Evolutionary conservation across 192 early-diverging fungal species (phyloP).

Genomic region (Coemansia sp.): DNA sequence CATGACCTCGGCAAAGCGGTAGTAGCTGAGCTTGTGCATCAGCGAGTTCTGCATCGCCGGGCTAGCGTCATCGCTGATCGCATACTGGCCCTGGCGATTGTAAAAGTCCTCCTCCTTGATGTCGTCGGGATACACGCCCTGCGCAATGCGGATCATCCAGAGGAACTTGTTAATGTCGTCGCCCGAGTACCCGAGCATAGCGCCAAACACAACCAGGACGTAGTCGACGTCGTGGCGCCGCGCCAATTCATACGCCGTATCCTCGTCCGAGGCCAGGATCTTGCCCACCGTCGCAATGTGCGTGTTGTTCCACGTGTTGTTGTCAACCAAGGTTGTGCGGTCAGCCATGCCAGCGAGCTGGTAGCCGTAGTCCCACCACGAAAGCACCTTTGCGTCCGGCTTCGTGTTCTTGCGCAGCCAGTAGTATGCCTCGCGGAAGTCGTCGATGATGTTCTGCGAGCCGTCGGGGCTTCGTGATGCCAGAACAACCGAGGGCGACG

Average conservation of each 20-base stretch:
- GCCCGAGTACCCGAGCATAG: constrained; percentile 95
- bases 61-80: constrained; percentile 88
- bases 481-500: constrained; percentile 97
- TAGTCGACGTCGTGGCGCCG: constrained; percentile 95
- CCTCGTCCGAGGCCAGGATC: constrained; percentile 90
- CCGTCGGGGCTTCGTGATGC: constrained; percentile 88
- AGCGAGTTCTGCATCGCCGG: constrained; percentile 88
- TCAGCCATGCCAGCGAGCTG: constrained; percentile 99
- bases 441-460: constrained; percentile 95
- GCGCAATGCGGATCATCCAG: constrained; percentile 99
- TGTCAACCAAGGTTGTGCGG: constrained; percentile 95
- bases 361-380: constrained; percentile 99
- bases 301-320: constrained; percentile 99
- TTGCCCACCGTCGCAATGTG: constrained; percentile 99
- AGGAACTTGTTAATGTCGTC: constrained; percentile 99
- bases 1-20: constrained; percentile 91
- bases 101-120: constrained; percentile 90
- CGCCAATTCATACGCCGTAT: constrained; percentile 91
- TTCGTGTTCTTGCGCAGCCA: constrained; percentile 98
- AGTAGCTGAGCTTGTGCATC: constrained; percentile 98
- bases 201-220: constrained; percentile 97
- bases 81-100: constrained; percentile 87
- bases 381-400: constrained; percentile 91
- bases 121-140: constrained; percentile 97
- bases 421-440: constrained; percentile 99